Evolutionary conservation across 2,329 filamentous ascomycete genomes (phyloP), one percentile per base, ranked within the genome.

Genomic region (Fusarium pseudoanthophilum): DNA sequence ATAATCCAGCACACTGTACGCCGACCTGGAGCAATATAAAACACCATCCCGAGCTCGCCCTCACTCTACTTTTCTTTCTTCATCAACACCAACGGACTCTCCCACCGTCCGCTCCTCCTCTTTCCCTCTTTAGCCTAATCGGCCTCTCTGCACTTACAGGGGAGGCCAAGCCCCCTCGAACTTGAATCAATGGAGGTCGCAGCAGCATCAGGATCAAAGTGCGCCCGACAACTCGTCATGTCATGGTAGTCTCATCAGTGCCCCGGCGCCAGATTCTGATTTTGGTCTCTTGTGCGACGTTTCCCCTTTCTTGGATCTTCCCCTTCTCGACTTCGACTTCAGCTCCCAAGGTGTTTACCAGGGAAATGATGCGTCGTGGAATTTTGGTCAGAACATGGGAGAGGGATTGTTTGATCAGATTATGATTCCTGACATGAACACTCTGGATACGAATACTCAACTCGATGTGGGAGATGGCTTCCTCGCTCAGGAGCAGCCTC

Each of bases 141-240:
- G 76, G 75, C 75, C 75, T 72, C 71, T 76, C 75, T 72, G 67
- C 61, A 61, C 21, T 46, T 57, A 65, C 73, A 77, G 74, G 75
- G 75, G 72, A 78, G 75, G 75, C 75, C 74, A 70, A 59, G 26
- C 51, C 75, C 72, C 71, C 74, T 71, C 49, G 72, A 78, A 75
- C 75, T 76, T 78, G 76, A 77, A 78, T 66, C 74, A 75, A 78
- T 78, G 76, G 65, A 3, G n/a, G 67, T 69, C 60, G 37, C 64
- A n/a, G 36, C 60, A 34, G 46, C 74, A 69, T 43, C 71, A 10
- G n/a, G 60, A 14, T 34, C 71, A 36, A 24, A 2, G 13, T 76
- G 76, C 40, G 40, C 46, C 60, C 64, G 71, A 21, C 15, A 39
- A 30, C 26, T n/a, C 53, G 34, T n/a, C 61, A 76, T 75, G 73